These are phyloP conservation scores for Colletotrichum euphorbiae DNA, from an alignment of 2,329 filamentous ascomycete genomes.

Conservation along the genomic window DNA sequence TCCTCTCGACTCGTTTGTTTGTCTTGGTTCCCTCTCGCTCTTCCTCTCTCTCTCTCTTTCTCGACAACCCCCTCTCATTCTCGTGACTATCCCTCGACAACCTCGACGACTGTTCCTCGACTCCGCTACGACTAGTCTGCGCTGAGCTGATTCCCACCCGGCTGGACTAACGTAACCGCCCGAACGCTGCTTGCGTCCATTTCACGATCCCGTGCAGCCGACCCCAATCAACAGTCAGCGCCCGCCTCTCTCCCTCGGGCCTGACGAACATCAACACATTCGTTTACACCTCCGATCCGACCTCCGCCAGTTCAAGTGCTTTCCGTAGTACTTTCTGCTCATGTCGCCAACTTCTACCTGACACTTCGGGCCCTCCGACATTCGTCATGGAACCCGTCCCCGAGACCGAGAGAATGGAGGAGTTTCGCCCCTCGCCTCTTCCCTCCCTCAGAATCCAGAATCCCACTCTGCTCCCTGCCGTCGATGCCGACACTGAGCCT, in stretches of 20 bases:
- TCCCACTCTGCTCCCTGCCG: conserved; percentile 41
- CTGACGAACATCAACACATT: not conserved
- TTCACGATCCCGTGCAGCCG: too few relatives aligned
- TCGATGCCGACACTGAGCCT: conserved; percentile 56
- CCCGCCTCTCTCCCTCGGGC: not conserved
- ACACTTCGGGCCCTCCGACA: conserved; percentile 33
- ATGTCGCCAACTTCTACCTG: conserved; percentile 36
- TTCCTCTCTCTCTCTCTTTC: not conserved
- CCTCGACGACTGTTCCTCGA: conserved; percentile 12
- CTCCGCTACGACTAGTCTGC: not conserved
- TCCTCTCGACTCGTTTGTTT: conserved; percentile 22
- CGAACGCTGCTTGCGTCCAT: not conserved
- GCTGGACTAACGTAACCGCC: not conserved
- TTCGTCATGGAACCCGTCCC: conserved; percentile 73
- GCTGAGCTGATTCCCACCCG: not conserved
- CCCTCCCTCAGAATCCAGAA: conserved; percentile 64
- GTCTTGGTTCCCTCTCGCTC: not conserved
- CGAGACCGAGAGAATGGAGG: conserved; percentile 76
- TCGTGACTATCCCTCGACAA: not conserved
- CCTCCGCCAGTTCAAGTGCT: not conserved
- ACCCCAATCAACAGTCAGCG: too few relatives aligned
- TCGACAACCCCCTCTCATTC: not conserved
- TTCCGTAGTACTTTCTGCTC: conserved; percentile 2
- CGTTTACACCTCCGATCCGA: not conserved
- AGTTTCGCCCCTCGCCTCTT: conserved; percentile 69